Conservation (phyloP, 306 rosid genomes). For the Vicia sativa region DNA sequence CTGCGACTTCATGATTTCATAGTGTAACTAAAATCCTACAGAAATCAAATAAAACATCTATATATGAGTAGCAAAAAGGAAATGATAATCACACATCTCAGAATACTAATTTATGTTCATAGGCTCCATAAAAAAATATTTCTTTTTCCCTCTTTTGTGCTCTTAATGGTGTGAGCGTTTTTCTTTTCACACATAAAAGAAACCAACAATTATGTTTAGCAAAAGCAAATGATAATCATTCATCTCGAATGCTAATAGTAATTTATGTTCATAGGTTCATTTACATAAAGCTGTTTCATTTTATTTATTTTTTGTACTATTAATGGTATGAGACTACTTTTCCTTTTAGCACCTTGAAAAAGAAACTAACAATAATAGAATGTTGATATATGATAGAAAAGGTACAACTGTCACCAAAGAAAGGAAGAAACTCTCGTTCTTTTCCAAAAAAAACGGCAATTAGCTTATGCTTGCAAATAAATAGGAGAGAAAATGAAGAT, state of each 20-base stretch:
- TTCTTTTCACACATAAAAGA: neutral
- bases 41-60: slow-evolving; percentile 13
- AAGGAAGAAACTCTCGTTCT: slow-evolving; percentile 1
- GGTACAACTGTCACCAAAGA: slow-evolving; percentile 16
- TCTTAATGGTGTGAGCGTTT: neutral
- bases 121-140: too few species aligned
- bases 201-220: neutral
- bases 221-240: too few species aligned
- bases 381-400: slow-evolving; percentile 12
- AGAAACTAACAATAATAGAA: neutral
- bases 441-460: slow-evolving; percentile 23
- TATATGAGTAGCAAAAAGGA: slow-evolving; percentile 15
- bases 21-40: slow-evolving; percentile 1
- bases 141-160: slow-evolving; percentile 4
- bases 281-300: neutral
- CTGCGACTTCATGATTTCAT: slow-evolving; percentile 25
- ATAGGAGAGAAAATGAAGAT: slow-evolving; percentile 12
- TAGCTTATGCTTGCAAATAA: slow-evolving; percentile 22
- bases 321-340: neutral
- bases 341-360: neutral
- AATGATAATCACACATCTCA: slow-evolving; percentile 23
- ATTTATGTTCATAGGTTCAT: too few species aligned
- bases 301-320: slow-evolving; percentile 9
- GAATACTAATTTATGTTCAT: slow-evolving; percentile 18
- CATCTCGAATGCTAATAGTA: too few species aligned